These are phyloP conservation scores for Yamadazyma diddensiae DNA, from an alignment of 1,139 yeast species.

Conservation along the genomic window DNA sequence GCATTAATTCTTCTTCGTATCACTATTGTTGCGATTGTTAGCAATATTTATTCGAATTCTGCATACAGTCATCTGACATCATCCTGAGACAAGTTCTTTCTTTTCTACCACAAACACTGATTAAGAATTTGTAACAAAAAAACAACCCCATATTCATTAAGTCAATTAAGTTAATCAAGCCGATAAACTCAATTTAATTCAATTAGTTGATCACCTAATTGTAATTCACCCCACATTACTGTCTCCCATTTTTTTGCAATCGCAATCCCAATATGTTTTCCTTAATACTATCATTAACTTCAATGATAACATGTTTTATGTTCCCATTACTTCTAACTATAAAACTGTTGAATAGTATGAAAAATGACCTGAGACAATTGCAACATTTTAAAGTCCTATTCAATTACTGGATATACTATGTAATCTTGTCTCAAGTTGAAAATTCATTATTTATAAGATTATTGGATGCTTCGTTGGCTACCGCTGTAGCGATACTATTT, in stretches of 20 bases:
- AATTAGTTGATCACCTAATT: no score
- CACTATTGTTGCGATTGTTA: no score
- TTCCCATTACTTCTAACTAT: constrained; percentile 18
- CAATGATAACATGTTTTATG: constrained; percentile 10
- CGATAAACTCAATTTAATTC: no score
- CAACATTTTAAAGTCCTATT: constrained; percentile 20
- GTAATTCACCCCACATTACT: no score
- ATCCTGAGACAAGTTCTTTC: no score
- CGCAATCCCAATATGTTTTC: constrained; percentile 5
- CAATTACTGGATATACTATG: constrained; percentile 27
- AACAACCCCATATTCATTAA: no score
- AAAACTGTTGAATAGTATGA: constrained; percentile 14
- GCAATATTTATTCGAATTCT: no score
- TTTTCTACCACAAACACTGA: no score
- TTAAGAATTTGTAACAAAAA: no score
- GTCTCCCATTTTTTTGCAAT: constrained; percentile 1
- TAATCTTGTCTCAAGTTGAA: constrained; percentile 16
- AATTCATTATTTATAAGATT: constrained; percentile 9
- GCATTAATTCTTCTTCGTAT: no score
- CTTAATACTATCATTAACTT: constrained; percentile 2
- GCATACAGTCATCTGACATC: no score
- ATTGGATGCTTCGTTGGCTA: constrained; percentile 12
- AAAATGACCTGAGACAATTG: constrained; percentile 6
- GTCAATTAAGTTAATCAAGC: no score
- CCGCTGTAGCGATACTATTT: constrained; percentile 7